phyloP scores from a whole-genome alignment of 148 eudicot species.

The Salicornia ramosissima region DNA sequence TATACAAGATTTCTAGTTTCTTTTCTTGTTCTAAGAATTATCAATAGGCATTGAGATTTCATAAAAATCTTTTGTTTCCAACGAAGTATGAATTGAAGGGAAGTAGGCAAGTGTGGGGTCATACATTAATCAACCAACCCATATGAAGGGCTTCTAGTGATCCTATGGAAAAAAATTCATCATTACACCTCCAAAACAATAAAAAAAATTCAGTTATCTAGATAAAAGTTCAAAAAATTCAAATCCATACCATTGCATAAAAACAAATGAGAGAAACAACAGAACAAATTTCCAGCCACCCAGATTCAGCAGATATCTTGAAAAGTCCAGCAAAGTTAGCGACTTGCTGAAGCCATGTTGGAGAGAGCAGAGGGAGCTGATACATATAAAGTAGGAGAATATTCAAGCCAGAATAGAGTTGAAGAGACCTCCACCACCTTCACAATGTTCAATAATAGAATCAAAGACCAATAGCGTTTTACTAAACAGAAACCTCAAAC shows the following conservation, averaged over 20 bases:
- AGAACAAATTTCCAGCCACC: conserved; percentile 70
- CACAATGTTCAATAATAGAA: conserved; percentile 17
- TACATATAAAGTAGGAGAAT: conserved; percentile 65
- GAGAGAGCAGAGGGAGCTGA: conserved; percentile 70
- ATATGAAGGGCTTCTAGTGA: too few relatives aligned
- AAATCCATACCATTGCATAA: conserved; percentile 66
- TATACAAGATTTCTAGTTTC: neutral
- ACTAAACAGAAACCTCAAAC: neutral
- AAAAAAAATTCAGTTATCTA: conserved; percentile 1
- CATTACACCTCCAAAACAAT: neutral
- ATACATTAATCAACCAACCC: neutral
- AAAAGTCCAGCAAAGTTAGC: conserved; percentile 67
- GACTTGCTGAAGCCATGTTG: conserved; percentile 32
- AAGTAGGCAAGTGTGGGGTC: neutral
- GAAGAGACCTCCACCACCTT: conserved; percentile 96
- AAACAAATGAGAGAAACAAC: conserved; percentile 64
- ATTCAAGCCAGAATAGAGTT: conserved; percentile 67
- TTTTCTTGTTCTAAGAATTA: neutral
- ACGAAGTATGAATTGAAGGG: neutral
- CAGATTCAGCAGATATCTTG: conserved; percentile 63
- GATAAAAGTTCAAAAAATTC: neutral
- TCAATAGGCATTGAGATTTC: neutral
- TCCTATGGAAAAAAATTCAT: neutral
- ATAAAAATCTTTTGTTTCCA: neutral
- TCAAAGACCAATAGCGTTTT: neutral